Percentiles rank a stretch among this genome's conserved stretches.
phyloP scores from a whole-genome alignment of 2,329 filamentous ascomycete species.

The Onygenales sp. region DNA sequence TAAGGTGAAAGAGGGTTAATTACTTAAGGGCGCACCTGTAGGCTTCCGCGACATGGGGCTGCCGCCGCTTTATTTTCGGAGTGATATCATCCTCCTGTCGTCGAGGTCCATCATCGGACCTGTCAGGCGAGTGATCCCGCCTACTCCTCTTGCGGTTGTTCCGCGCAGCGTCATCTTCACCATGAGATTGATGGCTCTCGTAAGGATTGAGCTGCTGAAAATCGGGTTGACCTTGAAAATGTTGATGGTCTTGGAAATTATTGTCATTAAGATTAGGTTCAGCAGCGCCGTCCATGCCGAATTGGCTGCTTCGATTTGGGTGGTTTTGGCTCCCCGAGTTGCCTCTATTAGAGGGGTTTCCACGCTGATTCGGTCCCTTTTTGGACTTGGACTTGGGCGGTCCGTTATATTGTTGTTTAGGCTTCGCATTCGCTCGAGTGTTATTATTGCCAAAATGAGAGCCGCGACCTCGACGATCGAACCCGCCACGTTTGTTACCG shows the following conservation, averaged over 20 bases:
- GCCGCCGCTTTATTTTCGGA: constrained; percentile 25
- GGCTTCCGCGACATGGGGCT: constrained; percentile 31
- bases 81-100: constrained; percentile 23
- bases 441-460: neutral
- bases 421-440: neutral
- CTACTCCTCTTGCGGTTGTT: constrained; percentile 9
- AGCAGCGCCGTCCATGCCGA: neutral
- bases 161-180: constrained; percentile 3
- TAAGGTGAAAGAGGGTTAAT: neutral
- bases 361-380: neutral
- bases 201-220: neutral
- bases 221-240: neutral
- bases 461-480: constrained; percentile 2
- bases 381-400: neutral
- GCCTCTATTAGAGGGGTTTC: neutral
- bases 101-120: constrained; percentile 16
- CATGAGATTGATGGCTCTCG: constrained; percentile 1
- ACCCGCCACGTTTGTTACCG: neutral
- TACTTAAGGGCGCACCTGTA: constrained; percentile 24
- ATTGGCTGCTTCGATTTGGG: neutral
- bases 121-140: constrained; percentile 12
- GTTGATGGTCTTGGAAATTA: neutral
- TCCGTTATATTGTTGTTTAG: neutral
- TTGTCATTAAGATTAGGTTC: neutral
- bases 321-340: neutral